phyloP scores from a whole-genome alignment of 768 basidiomycete species.

The Mycena galopus region DNA sequence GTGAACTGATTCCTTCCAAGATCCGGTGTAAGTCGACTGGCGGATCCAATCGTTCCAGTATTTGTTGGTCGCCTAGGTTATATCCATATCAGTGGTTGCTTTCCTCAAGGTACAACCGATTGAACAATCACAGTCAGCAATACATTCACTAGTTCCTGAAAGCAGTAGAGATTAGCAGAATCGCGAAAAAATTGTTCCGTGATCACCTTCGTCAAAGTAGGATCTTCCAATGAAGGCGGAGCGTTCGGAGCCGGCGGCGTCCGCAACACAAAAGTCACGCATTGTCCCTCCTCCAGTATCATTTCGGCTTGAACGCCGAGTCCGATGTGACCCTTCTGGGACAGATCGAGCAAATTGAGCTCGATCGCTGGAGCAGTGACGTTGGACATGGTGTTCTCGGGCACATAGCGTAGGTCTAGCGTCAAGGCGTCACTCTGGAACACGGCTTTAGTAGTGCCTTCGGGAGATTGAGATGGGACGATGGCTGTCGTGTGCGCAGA shows the following conservation, averaged over 20 bases:
- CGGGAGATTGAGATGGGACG: conserved; percentile 48
- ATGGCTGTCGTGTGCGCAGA: conserved; percentile 76
- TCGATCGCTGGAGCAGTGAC: conserved; percentile 65
- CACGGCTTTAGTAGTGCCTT: conserved; percentile 63
- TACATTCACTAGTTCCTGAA: conserved; percentile 67
- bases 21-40: conserved; percentile 89
- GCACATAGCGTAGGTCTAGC: conserved; percentile 84
- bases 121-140: conserved; percentile 63
- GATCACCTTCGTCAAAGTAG: conserved; percentile 72
- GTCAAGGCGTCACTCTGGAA: conserved; percentile 71
- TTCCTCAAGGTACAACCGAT: not conserved
- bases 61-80: conserved; percentile 68
- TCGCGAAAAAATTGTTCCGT: not conserved
- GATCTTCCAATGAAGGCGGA: conserved; percentile 72
- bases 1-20: conserved; percentile 96
- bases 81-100: not conserved
- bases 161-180: not conserved
- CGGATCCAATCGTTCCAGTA: conserved; percentile 94
- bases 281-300: conserved; percentile 84
- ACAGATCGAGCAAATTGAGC: conserved; percentile 74
- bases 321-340: conserved; percentile 82
- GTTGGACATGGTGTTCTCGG: conserved; percentile 63
- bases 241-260: conserved; percentile 62
- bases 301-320: conserved; percentile 70
- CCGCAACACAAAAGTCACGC: conserved; percentile 89